Evolutionary conservation across 164 flowering plant genomes (phyloP).

Genomic region (Nymphaea colorata): DNA sequence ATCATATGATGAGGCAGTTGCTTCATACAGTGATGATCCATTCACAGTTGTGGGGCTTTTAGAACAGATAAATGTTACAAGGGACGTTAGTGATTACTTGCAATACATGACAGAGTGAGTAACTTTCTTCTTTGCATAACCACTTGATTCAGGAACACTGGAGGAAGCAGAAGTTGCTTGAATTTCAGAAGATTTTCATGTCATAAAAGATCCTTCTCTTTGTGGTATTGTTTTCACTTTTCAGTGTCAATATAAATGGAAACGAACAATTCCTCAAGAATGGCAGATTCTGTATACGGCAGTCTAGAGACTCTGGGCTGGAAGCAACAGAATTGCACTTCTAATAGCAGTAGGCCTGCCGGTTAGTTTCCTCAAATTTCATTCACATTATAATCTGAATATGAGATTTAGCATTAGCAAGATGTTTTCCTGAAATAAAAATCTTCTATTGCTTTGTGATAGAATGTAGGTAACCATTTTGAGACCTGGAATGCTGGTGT

Average conservation of each 20-base stretch:
- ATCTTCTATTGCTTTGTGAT: slow-evolving; percentile 1
- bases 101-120: slow-evolving; percentile 92
- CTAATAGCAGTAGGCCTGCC: slow-evolving; percentile 46
- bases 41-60: slow-evolving; percentile 29
- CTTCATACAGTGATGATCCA: slow-evolving; percentile 26
- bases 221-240: background rate
- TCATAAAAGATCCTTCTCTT: background rate
- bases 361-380: too few species aligned
- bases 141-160: background rate
- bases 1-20: slow-evolving; percentile 54
- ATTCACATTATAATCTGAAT: too few species aligned
- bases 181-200: background rate
- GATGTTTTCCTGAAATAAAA: too few species aligned
- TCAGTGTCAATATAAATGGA: slow-evolving; percentile 49
- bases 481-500: slow-evolving; percentile 95
- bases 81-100: slow-evolving; percentile 71
- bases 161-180: background rate
- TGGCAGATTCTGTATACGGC: slow-evolving; percentile 60
- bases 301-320: slow-evolving; percentile 40
- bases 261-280: slow-evolving; percentile 51
- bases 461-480: slow-evolving; percentile 82
- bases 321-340: slow-evolving; percentile 66
- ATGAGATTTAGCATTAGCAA: too few species aligned
- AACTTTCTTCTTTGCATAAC: background rate
- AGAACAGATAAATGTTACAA: slow-evolving; percentile 70